These are phyloP conservation scores for Fusarium cyanostomum DNA, from an alignment of 2,329 filamentous ascomycete genomes.

Conservation along the genomic window DNA sequence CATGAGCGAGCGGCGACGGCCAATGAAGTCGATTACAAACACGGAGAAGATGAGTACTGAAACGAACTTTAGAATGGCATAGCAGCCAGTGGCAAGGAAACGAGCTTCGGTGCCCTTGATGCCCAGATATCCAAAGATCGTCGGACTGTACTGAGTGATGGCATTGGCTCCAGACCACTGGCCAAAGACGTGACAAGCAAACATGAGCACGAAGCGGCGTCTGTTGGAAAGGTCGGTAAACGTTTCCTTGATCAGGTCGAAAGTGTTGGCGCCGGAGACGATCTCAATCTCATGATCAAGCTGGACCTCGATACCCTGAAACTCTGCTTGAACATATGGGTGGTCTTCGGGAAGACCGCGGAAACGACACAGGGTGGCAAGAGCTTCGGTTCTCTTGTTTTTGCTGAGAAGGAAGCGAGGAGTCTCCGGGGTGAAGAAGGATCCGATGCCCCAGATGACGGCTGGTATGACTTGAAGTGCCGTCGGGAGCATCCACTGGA, in stretches of 20 bases:
- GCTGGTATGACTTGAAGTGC: constrained; percentile 41
- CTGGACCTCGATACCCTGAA: constrained; percentile 44
- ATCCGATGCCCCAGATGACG: constrained; percentile 39
- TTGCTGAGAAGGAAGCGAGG: constrained; percentile 40
- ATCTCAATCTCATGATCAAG: constrained; percentile 49
- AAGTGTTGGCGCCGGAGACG: constrained; percentile 43
- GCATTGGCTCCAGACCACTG: constrained; percentile 45
- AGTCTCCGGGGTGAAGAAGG: constrained; percentile 41
- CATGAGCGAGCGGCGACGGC: constrained; percentile 47
- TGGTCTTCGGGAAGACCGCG: constrained; percentile 42
- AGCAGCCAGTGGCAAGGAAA: constrained; percentile 41
- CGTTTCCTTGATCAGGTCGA: constrained; percentile 48
- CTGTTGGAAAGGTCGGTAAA: constrained; percentile 42
- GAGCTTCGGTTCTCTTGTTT: constrained; percentile 30
- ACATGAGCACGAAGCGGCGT: constrained; percentile 45
- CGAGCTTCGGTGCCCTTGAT: constrained; percentile 37
- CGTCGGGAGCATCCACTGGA: constrained; percentile 44
- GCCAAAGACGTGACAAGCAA: constrained; percentile 41
- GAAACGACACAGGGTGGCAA: constrained; percentile 34
- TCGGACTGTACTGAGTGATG: constrained; percentile 45
- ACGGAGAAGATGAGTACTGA: constrained; percentile 42
- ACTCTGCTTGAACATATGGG: constrained; percentile 41
- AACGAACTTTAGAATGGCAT: constrained; percentile 44
- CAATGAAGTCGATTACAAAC: constrained; percentile 46
- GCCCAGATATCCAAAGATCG: constrained; percentile 44